Conservation (phyloP, 1,284 basidiomycete genomes). For the Mycena citricolor region DNA sequence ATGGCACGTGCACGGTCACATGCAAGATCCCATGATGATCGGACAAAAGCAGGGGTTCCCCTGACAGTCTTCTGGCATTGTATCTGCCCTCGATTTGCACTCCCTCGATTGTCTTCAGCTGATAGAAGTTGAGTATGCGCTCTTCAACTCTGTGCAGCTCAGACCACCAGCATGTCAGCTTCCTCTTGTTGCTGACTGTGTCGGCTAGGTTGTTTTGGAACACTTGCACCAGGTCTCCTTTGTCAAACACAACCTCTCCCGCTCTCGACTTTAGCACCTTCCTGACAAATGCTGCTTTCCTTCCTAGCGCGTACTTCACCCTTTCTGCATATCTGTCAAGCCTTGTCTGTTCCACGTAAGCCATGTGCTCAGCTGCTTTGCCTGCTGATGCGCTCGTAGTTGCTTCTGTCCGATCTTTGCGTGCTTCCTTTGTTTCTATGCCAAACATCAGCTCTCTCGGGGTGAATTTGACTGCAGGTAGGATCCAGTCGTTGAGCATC, state of each 20-base stretch:
- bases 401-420: conserved; percentile 28
- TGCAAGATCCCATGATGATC: no score
- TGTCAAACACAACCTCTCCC: conserved; percentile 27
- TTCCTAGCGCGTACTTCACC: conserved; percentile 23
- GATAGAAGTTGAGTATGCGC: conserved; percentile 1
- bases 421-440: conserved; percentile 14
- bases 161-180: conserved; percentile 7
- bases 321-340: conserved; percentile 30
- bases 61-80: conserved; percentile 1
- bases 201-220: neutral
- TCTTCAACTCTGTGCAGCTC: neutral
- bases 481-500: conserved; percentile 28
- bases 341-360: conserved; percentile 32
- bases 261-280: conserved; percentile 17
- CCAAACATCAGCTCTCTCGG: conserved; percentile 23
- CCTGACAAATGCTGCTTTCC: conserved; percentile 30
- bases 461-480: conserved; percentile 15
- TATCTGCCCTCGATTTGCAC: neutral
- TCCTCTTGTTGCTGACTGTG: neutral
- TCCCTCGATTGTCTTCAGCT: conserved; percentile 4
- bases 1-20: no score
- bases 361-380: conserved; percentile 23
- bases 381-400: neutral
- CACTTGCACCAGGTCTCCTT: conserved; percentile 15
- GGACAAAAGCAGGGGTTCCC: no score